Conservation (phyloP, 2,329 filamentous ascomycete species). For the Chrysoporthe puriensis region DNA sequence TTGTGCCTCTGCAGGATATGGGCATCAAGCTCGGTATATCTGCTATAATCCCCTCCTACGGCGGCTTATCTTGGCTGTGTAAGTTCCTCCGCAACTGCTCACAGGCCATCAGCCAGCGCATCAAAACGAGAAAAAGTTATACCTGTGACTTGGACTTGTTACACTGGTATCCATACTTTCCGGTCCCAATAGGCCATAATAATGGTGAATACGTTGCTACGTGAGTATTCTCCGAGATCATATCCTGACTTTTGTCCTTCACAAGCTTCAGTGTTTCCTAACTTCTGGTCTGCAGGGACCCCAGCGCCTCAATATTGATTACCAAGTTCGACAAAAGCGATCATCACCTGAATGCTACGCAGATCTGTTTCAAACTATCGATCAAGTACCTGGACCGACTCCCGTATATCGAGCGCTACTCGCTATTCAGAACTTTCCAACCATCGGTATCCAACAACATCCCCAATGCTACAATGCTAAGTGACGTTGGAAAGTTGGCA, state of each 20-base stretch:
- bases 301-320: constrained; percentile 70
- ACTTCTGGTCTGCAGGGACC: constrained; percentile 50
- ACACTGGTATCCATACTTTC: constrained; percentile 73
- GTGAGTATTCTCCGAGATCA: constrained; percentile 37
- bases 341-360: constrained; percentile 58
- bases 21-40: too few relatives aligned
- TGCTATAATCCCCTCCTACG: too few relatives aligned
- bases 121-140: too few relatives aligned
- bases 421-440: constrained; percentile 77
- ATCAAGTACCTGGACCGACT: constrained; percentile 69
- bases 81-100: too few relatives aligned
- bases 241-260: background rate
- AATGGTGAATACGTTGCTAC: constrained; percentile 61
- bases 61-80: too few relatives aligned
- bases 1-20: too few relatives aligned
- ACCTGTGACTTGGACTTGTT: constrained; percentile 35
- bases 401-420: constrained; percentile 67
- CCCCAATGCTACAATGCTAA: constrained; percentile 72
- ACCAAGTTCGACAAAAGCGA: constrained; percentile 74
- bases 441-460: constrained; percentile 73
- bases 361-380: constrained; percentile 70
- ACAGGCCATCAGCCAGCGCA: too few relatives aligned
- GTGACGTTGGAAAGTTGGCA: constrained; percentile 68
- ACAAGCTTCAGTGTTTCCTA: too few relatives aligned
- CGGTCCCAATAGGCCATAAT: constrained; percentile 67